A percentile compares a stretch with the other conserved stretches of the same genome.
Conservation (phyloP, 768 basidiomycete species). For the Phaeotremella skinneri region DNA sequence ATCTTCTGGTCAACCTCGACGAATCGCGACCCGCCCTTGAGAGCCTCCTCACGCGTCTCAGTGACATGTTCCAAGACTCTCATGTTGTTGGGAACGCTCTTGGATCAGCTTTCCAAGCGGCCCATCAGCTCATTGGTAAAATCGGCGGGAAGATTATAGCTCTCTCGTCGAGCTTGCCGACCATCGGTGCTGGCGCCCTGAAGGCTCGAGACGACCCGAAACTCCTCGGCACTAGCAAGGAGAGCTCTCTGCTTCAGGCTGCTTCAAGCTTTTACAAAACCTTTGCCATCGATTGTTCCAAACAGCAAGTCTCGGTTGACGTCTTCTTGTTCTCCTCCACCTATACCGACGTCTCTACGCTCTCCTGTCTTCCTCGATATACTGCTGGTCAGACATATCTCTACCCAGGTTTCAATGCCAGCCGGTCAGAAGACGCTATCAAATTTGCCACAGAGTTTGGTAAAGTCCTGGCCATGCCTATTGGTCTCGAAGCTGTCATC, state of each 20-base stretch:
- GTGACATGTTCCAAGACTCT: conserved; percentile 98
- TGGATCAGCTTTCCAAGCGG: conserved; percentile 91
- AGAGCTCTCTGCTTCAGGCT: conserved; percentile 88
- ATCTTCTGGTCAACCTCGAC: conserved; percentile 89
- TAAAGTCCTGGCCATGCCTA: conserved; percentile 84
- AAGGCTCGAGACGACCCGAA: conserved; percentile 98
- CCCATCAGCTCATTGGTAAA: conserved; percentile 87
- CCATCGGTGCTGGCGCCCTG: conserved; percentile 80
- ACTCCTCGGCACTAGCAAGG: conserved; percentile 91
- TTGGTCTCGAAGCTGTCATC: conserved; percentile 96
- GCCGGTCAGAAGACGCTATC: conserved; percentile 88
- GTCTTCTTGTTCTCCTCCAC: conserved; percentile 96
- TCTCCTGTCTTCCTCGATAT: conserved; percentile 87
- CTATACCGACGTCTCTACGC: conserved; percentile 92
- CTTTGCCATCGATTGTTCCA: conserved; percentile 96
- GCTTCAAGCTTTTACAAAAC: conserved; percentile 96
- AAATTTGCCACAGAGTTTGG: conserved; percentile 99
- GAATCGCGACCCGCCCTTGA: conserved; percentile 81
- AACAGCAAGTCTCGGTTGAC: conserved; percentile 94
- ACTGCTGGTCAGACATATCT: conserved; percentile 98
- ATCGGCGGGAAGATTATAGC: conserved; percentile 94
- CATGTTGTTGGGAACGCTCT: conserved; percentile 88
- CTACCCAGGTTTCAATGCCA: conserved; percentile 96
- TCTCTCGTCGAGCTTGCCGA: conserved; percentile 80
- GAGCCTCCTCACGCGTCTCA: conserved; percentile 72